Percentiles rank a stretch among this genome's conserved stretches.
Evolutionary conservation across 345 rosid species (phyloP).

Genomic region (Eucalyptus sp.): DNA sequence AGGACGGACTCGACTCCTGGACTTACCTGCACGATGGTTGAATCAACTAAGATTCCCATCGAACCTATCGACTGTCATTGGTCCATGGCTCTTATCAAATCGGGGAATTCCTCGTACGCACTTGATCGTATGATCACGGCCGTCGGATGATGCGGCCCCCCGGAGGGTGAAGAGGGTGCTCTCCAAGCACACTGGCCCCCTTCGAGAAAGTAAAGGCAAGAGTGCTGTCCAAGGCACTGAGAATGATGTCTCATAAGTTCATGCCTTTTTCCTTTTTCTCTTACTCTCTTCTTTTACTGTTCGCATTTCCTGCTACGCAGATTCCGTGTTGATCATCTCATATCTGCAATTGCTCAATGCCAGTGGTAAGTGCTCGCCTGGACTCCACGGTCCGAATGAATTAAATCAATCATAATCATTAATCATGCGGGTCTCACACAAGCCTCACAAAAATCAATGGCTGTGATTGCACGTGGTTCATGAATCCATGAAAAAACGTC

Average conservation of each 20-base stretch:
- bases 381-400: background rate
- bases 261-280: background rate
- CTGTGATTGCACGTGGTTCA: rapidly evolving
- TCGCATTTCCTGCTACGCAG: background rate
- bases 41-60: background rate
- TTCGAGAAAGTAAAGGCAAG: background rate
- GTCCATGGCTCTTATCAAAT: background rate
- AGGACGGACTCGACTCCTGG: background rate
- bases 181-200: background rate
- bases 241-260: background rate
- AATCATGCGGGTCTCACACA: background rate
- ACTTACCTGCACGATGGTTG: background rate
- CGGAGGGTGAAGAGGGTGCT: background rate
- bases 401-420: background rate
- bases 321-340: background rate
- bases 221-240: background rate
- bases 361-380: background rate
- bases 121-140: background rate
- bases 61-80: background rate
- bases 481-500: background rate
- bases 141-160: background rate
- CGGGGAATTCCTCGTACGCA: background rate
- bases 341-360: background rate
- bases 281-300: background rate
- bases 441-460: background rate